Evolutionary conservation across 139 green algal genomes (phyloP), one percentile per base, ranked within the genome.

Genomic region (Prasinococcaceae sp.): DNA sequence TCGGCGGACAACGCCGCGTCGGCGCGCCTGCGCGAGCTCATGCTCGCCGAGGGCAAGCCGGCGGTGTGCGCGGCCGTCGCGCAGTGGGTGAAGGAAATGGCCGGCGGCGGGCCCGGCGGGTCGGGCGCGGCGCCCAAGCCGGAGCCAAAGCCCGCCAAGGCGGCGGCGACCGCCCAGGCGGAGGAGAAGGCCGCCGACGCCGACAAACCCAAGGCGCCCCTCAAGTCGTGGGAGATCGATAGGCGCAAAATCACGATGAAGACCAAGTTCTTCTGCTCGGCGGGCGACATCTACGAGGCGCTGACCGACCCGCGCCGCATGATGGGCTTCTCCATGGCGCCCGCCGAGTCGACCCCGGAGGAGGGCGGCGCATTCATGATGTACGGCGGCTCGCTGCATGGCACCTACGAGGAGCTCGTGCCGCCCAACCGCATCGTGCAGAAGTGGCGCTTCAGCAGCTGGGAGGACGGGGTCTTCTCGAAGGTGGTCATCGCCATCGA

Each of bases 371-470:
- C 26, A 2, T 77, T 78, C 41, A 60, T 44, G 0, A 38, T 77
- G 38, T 77, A 77, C 45, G 65, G 76, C 29, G 66, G 68, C 20
- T 10, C 60, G 2, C 33, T 73, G 20, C 46, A 30, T 8, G 66
- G 66, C 29, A 40, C 60, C 30, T 60, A 59, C 17, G 23, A 67
- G 17, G 63, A 61, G 24, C 38, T 73, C 35, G 53, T 51, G 16
- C 39, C 48, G 19, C 38, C 56, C 22, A 54, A 62, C 26, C 14
- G 49, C 6, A 72, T 78, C 27, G 39, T 74, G 19, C 69, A 78
- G 43, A 76, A 70, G 22, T 78, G 69, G 69, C 47, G 68, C 14
- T 74, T 70, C 42, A 77, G 41, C 36, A 71, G 14, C 33, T 78
- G 69, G 69, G 19, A 26, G 1, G 55, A 78, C 2, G 69, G 42